These are phyloP conservation scores for Fusarium pininemorale DNA, from an alignment of 2,329 filamentous ascomycete species.

Conservation along the genomic window DNA sequence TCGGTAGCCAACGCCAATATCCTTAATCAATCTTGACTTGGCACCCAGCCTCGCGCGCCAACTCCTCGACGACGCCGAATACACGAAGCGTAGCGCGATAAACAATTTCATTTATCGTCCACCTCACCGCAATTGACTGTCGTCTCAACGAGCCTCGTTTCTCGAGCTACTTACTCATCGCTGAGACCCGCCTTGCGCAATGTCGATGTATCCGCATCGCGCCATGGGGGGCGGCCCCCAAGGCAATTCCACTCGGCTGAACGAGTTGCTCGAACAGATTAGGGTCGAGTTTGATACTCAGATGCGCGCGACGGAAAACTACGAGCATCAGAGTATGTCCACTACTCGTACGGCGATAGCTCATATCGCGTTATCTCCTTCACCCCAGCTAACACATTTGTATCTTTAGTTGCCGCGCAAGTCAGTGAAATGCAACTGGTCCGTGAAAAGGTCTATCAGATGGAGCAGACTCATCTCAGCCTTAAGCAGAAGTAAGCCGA, in stretches of 20 bases:
- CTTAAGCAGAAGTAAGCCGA: conserved; percentile 87
- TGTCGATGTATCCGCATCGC: conserved; percentile 92
- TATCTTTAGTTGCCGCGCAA: conserved; percentile 78
- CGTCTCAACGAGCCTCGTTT: conserved; percentile 22
- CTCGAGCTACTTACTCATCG: conserved; percentile 17
- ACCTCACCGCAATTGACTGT: background rate
- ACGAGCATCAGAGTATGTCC: conserved; percentile 90
- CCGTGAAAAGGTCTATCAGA: conserved; percentile 88
- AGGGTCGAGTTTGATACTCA: conserved; percentile 91
- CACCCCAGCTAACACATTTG: conserved; percentile 34
- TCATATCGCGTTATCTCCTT: conserved; percentile 13
- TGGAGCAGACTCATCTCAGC: conserved; percentile 88
- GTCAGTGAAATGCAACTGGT: conserved; percentile 96
- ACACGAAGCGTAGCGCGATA: conserved; percentile 14
- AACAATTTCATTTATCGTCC: background rate
- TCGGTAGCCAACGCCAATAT: conserved; percentile 26
- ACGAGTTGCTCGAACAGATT: conserved; percentile 91
- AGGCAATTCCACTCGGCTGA: conserved; percentile 71
- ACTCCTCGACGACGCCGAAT: conserved; percentile 19
- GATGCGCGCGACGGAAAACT: conserved; percentile 81
- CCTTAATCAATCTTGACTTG: conserved; percentile 14
- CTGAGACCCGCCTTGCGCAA: conserved; percentile 45
- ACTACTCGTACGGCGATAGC: conserved; percentile 6
- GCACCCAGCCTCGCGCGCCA: conserved; percentile 35
- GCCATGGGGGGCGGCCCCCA: conserved; percentile 78